Conservation (phyloP, 179 eudicot genomes). For the Beta macrorhiza region DNA sequence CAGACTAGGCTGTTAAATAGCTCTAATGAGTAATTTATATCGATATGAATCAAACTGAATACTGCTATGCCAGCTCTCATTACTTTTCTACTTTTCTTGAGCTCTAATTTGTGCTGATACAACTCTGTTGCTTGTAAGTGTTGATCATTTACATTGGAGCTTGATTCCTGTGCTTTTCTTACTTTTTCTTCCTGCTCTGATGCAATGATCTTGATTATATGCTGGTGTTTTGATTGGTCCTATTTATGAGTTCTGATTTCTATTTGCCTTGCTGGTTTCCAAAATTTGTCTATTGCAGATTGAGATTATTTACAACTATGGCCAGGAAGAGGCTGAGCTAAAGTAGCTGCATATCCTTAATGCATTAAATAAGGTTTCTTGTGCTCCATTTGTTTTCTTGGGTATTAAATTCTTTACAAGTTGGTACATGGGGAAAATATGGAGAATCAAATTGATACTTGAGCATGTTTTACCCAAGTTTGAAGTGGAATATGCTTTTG, state of each 20-base stretch:
- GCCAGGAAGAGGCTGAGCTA: slow-evolving; percentile 56
- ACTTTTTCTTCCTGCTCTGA: background rate
- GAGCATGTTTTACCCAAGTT: background rate
- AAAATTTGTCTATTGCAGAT: slow-evolving; percentile 53
- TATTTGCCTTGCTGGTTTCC: background rate
- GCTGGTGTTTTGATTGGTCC: background rate
- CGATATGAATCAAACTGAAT: background rate
- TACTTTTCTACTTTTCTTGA: background rate
- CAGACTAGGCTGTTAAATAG: background rate
- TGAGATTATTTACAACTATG: slow-evolving; percentile 78
- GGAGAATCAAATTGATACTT: background rate
- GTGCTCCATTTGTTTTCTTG: background rate
- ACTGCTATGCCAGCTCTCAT: background rate
- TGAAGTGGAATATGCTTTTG: background rate
- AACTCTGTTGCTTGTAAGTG: background rate
- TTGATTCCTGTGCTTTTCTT: background rate
- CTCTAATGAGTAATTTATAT: background rate
- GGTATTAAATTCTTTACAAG: background rate
- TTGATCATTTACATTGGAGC: background rate
- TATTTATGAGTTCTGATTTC: background rate
- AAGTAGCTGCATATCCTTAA: slow-evolving; percentile 26
- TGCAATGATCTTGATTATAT: background rate
- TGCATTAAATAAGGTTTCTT: slow-evolving; percentile 38
- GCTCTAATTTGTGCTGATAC: background rate
- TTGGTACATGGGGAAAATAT: too few relatives aligned